Percentiles rank a stretch among this genome's conserved stretches.
Evolutionary conservation across 31 red algal species (phyloP).

Genomic region (Odonthalia washingtoniensis): DNA sequence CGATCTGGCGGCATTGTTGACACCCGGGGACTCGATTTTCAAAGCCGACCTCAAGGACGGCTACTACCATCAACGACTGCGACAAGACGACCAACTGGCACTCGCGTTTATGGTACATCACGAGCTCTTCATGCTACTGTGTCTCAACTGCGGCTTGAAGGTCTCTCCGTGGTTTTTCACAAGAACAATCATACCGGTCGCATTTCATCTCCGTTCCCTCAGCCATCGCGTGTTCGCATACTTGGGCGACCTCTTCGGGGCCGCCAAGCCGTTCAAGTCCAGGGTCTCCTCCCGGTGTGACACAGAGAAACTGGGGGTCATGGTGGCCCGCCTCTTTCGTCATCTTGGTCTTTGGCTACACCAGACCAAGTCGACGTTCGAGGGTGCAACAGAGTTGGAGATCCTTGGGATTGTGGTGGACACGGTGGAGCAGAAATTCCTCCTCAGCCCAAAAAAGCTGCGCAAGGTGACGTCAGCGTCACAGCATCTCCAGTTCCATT

Average conservation of each 20-base stretch:
- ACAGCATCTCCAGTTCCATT: not conserved
- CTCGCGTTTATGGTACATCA: conserved; percentile 30
- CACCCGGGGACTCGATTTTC: conserved; percentile 29
- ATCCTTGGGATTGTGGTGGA: conserved; percentile 42
- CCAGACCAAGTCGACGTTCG: conserved; percentile 20
- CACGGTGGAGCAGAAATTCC: conserved; percentile 1
- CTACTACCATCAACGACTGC: conserved; percentile 39
- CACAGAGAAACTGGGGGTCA: not conserved
- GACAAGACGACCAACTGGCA: not conserved
- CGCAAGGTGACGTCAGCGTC: not conserved
- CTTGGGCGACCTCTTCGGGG: conserved; percentile 52
- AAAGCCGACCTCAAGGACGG: too few species aligned
- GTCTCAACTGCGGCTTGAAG: conserved; percentile 30
- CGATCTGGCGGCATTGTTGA: conserved; percentile 35
- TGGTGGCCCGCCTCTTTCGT: not conserved
- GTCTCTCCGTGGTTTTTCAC: conserved; percentile 42
- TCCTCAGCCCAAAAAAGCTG: conserved; percentile 1
- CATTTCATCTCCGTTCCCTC: not conserved
- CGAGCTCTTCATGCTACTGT: conserved; percentile 10
- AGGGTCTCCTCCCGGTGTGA: not conserved
- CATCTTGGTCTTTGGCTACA: conserved; percentile 26
- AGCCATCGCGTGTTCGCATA: conserved; percentile 45
- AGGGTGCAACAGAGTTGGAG: conserved; percentile 10
- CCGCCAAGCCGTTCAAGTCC: not conserved
- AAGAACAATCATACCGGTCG: conserved; percentile 32